Conservation (phyloP, 305 asterid species). For the Solanum hybrid region DNA sequence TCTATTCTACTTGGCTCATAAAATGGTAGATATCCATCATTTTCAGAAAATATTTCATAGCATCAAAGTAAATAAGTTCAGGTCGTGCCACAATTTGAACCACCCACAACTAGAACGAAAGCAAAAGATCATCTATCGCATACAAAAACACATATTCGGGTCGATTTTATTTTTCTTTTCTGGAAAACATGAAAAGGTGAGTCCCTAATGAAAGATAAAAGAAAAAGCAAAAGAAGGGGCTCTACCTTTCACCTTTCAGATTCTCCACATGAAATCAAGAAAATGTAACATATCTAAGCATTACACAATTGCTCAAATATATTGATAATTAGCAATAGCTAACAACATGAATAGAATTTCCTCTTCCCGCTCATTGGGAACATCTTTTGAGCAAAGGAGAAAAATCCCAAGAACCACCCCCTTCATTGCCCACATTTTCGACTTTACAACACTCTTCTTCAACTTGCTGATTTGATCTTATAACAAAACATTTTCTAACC, state of each 20-base stretch:
- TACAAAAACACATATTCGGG: background rate
- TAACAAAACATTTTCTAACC: conserved; percentile 2
- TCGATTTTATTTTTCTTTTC: background rate
- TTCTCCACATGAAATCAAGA: background rate
- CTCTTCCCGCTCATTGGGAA: background rate
- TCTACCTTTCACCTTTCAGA: background rate
- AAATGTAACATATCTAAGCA: background rate
- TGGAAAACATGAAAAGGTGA: background rate
- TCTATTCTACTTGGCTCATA: background rate
- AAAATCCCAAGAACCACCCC: background rate
- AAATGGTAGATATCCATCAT: background rate
- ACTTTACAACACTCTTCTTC: background rate
- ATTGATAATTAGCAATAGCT: background rate
- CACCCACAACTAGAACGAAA: background rate
- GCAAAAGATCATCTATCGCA: background rate
- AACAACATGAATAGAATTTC: background rate
- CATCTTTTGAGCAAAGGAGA: background rate
- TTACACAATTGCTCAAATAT: background rate
- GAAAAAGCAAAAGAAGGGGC: background rate
- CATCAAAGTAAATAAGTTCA: background rate
- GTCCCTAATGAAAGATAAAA: background rate
- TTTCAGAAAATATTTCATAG: background rate
- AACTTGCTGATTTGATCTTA: background rate
- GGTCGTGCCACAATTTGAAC: background rate
- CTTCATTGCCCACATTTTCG: background rate